phyloP scores from a whole-genome alignment of 306 rosid species.

The Malus fusca region DNA sequence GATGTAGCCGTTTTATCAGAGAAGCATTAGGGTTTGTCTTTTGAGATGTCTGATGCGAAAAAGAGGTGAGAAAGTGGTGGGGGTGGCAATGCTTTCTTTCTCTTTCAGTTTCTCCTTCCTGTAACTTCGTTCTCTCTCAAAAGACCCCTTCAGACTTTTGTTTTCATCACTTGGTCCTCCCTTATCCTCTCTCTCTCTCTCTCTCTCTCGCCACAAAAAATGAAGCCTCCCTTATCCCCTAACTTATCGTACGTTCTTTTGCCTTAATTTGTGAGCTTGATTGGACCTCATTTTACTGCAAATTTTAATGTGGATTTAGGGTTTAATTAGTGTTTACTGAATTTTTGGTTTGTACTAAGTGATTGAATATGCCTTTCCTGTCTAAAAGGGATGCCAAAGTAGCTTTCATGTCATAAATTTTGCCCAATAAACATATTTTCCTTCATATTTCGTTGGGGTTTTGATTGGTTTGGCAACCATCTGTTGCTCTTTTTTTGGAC shows the following conservation, averaged over 20 bases:
- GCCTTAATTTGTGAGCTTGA: background rate
- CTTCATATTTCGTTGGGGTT: background rate
- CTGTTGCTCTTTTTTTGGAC: background rate
- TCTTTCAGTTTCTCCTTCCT: conserved; percentile 2
- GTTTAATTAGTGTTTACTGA: background rate
- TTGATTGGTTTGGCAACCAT: background rate
- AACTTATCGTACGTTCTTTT: background rate
- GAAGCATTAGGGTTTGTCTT: background rate
- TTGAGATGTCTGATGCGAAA: background rate
- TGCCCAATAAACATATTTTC: background rate
- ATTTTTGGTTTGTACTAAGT: background rate
- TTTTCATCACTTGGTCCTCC: conserved; percentile 1
- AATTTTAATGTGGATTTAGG: background rate
- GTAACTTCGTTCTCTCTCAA: conserved; percentile 16
- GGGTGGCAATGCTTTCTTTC: background rate
- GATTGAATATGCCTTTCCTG: background rate
- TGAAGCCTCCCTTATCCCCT: background rate
- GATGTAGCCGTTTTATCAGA: background rate
- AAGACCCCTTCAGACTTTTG: background rate
- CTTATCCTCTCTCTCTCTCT: background rate
- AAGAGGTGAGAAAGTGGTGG: background rate
- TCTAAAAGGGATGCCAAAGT: background rate
- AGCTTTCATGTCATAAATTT: background rate
- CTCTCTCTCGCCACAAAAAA: conserved; percentile 3
- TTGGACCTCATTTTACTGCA: background rate